A percentile compares a stretch with the other conserved stretches of the same genome.
phyloP scores from a whole-genome alignment of 345 rosid genomes.

The Corchorus olitorius region DNA sequence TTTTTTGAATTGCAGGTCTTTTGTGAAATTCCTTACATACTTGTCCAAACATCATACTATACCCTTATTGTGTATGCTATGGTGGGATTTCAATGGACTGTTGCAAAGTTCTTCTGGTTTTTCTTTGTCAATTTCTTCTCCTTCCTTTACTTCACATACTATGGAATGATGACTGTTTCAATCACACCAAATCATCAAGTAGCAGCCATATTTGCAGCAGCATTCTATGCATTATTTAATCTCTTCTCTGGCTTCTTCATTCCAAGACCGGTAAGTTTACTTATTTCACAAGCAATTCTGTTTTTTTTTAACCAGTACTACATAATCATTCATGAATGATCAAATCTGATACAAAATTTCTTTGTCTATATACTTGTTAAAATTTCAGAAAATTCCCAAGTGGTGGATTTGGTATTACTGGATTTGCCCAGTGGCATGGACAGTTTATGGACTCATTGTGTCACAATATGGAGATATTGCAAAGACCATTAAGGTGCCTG shows the following conservation, averaged over 20 bases:
- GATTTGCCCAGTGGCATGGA: conserved; percentile 86
- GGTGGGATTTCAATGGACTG: conserved; percentile 79
- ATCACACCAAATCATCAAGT: conserved; percentile 84
- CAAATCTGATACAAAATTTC: background rate
- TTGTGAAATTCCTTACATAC: conserved; percentile 65
- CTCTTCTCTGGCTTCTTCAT: conserved; percentile 89
- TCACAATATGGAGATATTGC: conserved; percentile 70
- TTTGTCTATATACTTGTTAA: background rate
- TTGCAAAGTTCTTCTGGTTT: conserved; percentile 80
- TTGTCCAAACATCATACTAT: conserved; percentile 64
- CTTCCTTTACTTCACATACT: conserved; percentile 93
- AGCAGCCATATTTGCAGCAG: conserved; percentile 71
- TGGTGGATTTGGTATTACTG: conserved; percentile 96
- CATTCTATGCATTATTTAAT: conserved; percentile 74
- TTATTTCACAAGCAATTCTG: conserved; percentile 3
- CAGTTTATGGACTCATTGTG: conserved; percentile 60
- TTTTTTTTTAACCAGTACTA: too few species aligned
- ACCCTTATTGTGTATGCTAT: conserved; percentile 70
- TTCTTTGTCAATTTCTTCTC: conserved; percentile 80
- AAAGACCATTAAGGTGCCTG: conserved; percentile 43
- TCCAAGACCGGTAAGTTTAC: conserved; percentile 67
- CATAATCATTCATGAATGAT: background rate
- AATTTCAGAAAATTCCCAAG: conserved; percentile 64
- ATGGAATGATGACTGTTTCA: conserved; percentile 93
- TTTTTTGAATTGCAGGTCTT: conserved; percentile 86